These are phyloP conservation scores for Tolypocladium paradoxum DNA, from an alignment of 2,329 filamentous ascomycete genomes.

Conservation along the genomic window DNA sequence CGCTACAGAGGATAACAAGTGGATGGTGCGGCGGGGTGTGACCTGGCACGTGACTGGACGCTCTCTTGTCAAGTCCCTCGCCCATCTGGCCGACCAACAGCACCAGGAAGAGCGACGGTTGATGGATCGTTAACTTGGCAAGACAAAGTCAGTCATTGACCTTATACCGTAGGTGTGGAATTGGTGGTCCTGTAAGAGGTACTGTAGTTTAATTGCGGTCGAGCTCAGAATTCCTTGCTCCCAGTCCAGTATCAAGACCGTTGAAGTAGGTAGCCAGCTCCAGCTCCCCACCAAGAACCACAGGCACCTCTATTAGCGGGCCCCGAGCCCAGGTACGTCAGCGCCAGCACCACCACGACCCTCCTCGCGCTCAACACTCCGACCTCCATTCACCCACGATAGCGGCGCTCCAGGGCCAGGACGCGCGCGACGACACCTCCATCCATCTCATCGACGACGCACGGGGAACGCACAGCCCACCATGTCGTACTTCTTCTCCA, in stretches of 20 bases:
- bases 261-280: neutral
- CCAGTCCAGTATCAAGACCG: neutral
- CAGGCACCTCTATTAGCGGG: neutral
- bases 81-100: neutral
- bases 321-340: slow-evolving; percentile 18
- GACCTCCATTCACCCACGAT: neutral
- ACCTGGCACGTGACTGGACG: slow-evolving; percentile 1
- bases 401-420: neutral
- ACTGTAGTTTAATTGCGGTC: neutral
- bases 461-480: slow-evolving; percentile 10
- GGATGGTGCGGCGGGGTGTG: slow-evolving; percentile 1
- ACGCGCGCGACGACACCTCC: neutral
- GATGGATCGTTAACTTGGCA: neutral
- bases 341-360: slow-evolving; percentile 10
- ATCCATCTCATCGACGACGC: neutral
- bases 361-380: neutral
- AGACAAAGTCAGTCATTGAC: neutral
- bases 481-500: slow-evolving; percentile 98
- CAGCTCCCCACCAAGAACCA: neutral
- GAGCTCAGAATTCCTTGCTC: neutral
- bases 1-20: neutral
- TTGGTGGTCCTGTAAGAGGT: neutral
- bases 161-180: neutral
- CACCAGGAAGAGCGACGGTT: neutral
- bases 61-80: neutral